Base-by-base conservation (phyloP, 2,329 filamentous ascomycete genomes). In the Paecilomyces dactylethromorphus region DNA sequence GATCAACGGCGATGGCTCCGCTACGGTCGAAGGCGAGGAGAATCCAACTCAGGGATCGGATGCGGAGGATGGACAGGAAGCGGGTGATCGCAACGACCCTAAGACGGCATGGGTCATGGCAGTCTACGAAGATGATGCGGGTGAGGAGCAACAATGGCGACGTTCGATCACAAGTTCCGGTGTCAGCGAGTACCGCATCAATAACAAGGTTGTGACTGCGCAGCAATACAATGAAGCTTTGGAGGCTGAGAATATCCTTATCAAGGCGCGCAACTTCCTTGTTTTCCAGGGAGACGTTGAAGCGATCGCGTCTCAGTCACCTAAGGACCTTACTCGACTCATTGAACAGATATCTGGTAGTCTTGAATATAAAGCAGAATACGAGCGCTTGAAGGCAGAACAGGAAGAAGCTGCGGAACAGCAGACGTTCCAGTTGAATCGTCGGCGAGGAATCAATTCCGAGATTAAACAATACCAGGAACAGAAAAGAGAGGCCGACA, bases 101-200 rank as follows among this genome's bases (percentile, higher is more conserved):
- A 94, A 92, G 73, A 94, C 88, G 2, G 95, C 94, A 2, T 99
- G 93, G 93, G 95, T 99, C 13, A 97, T 97, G 92, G 94, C 94
- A 31, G 93, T 99, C 15, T 99, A 97, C 74, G 92, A 97, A 72
- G 94, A 99, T 70, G 94, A 99, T 72, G 92, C 92, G 1, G 93
- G 92, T 53, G 91, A 96, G 69, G 91, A 96, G 74, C 92, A 97
- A 71, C 87, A 88, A 65, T 99, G 94, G 94, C 96, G 96, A 78
- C 90, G 94, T 62, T 88, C 87, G 65, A 99, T 99, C 73, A 97
- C 92, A 3, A 91, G 84, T 66, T 83, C 87, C 62, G 94, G 94
- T 53, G 87, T 87, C 29, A 97, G 92, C 79, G 93, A 97, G 76
- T 99, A 97, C 75, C 88, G 93, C 61, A 96, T 99, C 81, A 97